Percentiles rank a stretch among this genome's conserved stretches.
phyloP scores from a whole-genome alignment of 345 rosid species.

The Firmiana major region DNA sequence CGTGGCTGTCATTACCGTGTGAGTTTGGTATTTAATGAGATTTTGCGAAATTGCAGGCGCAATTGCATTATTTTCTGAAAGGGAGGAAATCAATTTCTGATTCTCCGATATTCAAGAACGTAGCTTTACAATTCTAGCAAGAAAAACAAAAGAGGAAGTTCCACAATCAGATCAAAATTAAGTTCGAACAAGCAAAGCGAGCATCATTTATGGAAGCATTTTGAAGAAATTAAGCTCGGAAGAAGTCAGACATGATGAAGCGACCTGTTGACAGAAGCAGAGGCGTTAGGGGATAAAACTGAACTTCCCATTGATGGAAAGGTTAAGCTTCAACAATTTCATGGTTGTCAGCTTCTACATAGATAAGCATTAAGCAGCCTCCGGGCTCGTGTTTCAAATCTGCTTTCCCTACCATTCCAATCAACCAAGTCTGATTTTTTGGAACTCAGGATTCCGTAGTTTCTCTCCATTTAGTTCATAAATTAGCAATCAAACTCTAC shows the following conservation, averaged over 20 bases:
- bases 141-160: not conserved
- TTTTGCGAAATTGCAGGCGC: not conserved
- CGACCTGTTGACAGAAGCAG: not conserved
- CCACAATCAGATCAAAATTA: not conserved
- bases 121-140: not conserved
- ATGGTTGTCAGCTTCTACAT: not conserved
- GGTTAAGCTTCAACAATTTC: not conserved
- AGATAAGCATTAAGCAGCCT: too few species aligned
- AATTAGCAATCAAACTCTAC: too few species aligned
- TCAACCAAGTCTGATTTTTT: not conserved
- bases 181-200: not conserved
- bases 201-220: not conserved
- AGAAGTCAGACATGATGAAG: not conserved
- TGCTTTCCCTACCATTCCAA: not conserved
- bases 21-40: not conserved
- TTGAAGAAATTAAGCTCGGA: not conserved
- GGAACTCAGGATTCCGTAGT: not conserved
- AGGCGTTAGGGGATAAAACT: not conserved
- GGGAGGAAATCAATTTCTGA: not conserved
- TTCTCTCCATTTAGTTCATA: too few species aligned
- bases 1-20: not conserved
- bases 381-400: not conserved
- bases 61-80: too few species aligned
- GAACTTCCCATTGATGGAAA: not conserved
- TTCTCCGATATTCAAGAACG: not conserved